Evolutionary conservation across 2,329 filamentous ascomycete species (phyloP).

Genomic region (Colletotrichum magnum): DNA sequence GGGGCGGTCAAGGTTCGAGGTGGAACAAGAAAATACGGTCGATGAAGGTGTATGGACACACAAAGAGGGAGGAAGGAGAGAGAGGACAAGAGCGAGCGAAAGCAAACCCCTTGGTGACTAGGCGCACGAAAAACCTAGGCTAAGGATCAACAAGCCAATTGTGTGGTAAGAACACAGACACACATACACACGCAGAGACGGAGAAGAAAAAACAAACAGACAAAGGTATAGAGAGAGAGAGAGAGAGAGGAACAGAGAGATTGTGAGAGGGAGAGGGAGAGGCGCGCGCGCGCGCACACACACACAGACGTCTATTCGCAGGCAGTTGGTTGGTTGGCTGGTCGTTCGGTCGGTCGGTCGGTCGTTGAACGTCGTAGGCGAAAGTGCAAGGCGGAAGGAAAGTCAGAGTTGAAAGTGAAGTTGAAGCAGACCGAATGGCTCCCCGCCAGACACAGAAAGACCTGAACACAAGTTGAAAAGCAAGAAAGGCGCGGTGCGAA

Average conservation of each 20-base stretch:
- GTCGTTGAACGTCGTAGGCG: not conserved
- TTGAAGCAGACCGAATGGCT: conserved; percentile 12
- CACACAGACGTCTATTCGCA: too few species aligned
- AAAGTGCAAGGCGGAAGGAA: not conserved
- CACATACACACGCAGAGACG: not conserved
- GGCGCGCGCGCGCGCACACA: too few species aligned
- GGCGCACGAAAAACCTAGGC: too few species aligned
- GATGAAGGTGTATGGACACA: not conserved
- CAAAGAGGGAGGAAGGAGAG: too few species aligned
- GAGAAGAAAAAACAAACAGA: not conserved
- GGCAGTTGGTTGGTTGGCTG: too few species aligned
- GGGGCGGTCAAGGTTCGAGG: not conserved
- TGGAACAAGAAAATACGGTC: not conserved
- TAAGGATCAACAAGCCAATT: too few species aligned
- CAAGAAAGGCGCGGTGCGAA: conserved; percentile 32
- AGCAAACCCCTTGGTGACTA: too few species aligned
- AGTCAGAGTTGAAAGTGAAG: not conserved
- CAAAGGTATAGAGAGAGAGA: conserved; percentile 1
- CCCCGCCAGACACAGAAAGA: conserved; percentile 1
- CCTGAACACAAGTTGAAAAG: conserved; percentile 32
- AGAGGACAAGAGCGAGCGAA: too few species aligned
- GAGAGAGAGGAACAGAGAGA: conserved; percentile 7
- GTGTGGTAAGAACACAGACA: too few species aligned
- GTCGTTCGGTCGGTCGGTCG: too few species aligned
- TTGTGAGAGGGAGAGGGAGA: not conserved